Percentiles rank a stretch among this genome's conserved stretches.
Evolutionary conservation across 2,329 filamentous ascomycete species (phyloP).

Genomic region (Talaromyces sp.): DNA sequence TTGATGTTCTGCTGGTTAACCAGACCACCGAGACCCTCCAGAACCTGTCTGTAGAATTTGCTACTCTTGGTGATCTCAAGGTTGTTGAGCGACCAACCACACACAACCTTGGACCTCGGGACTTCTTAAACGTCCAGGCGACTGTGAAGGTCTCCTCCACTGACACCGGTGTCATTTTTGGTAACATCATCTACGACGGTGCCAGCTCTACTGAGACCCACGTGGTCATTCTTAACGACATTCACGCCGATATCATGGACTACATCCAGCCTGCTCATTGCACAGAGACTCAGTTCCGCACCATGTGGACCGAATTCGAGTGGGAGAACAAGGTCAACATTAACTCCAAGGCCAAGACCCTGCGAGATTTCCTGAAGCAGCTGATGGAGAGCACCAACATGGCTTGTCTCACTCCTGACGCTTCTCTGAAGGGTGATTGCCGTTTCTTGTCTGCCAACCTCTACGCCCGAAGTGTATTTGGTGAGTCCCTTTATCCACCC

Average conservation of each 20-base stretch:
- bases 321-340: conserved; percentile 99
- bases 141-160: conserved; percentile 99
- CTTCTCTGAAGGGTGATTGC: conserved; percentile 94
- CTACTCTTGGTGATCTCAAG: conserved; percentile 96
- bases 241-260: conserved; percentile 99
- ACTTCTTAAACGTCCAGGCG: conserved; percentile 97
- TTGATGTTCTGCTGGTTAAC: conserved; percentile 95
- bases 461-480: conserved; percentile 95
- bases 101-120: conserved; percentile 90
- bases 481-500: conserved; percentile 59
- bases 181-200: conserved; percentile 97
- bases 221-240: conserved; percentile 95
- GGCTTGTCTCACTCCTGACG: conserved; percentile 95
- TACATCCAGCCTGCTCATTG: conserved; percentile 98
- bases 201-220: conserved; percentile 89
- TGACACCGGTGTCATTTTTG: conserved; percentile 97
- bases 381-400: conserved; percentile 99
- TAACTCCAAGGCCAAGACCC: conserved; percentile 90
- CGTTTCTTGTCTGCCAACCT: conserved; percentile 97
- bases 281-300: conserved; percentile 96
- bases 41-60: conserved; percentile 96
- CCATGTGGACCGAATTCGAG: conserved; percentile 99
- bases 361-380: conserved; percentile 89
- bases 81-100: conserved; percentile 96
- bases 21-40: conserved; percentile 96